These are phyloP conservation scores for Elsinoe fawcettii DNA, from an alignment of 2,329 filamentous ascomycete species.

Conservation along the genomic window DNA sequence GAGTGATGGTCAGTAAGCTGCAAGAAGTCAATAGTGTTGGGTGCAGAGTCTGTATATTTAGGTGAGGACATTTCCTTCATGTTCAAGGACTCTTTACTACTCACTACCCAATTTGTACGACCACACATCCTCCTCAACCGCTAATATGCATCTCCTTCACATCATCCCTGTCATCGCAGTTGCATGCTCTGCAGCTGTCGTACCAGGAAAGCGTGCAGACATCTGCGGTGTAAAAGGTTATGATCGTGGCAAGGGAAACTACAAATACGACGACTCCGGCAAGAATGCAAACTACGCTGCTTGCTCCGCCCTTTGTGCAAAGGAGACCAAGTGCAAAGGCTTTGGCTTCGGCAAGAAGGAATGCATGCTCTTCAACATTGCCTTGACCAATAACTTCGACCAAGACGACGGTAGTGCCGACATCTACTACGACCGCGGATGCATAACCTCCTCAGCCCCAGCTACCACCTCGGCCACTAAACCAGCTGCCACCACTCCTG, in stretches of 20 bases:
- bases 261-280: slow-evolving; percentile 10
- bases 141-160: neutral
- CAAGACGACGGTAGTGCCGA: neutral
- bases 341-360: slow-evolving; percentile 10
- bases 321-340: slow-evolving; percentile 7
- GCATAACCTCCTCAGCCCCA: neutral
- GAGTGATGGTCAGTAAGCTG: neutral
- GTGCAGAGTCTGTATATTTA: neutral
- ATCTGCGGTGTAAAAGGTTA: slow-evolving; percentile 10
- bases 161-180: neutral
- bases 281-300: neutral
- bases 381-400: slow-evolving; percentile 11
- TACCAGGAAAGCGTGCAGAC: slow-evolving; percentile 4
- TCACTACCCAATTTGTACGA: neutral
- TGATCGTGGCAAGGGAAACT: slow-evolving; percentile 13
- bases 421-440: slow-evolving; percentile 13
- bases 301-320: neutral
- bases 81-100: neutral
- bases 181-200: neutral
- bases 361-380: slow-evolving; percentile 13
- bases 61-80: neutral
- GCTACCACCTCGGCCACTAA: neutral
- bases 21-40: neutral
- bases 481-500: neutral
- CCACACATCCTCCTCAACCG: neutral